Evolutionary conservation across 225 moss, liverwort and hornwort species (phyloP).

Genomic region (Sphagnum tenellum): DNA sequence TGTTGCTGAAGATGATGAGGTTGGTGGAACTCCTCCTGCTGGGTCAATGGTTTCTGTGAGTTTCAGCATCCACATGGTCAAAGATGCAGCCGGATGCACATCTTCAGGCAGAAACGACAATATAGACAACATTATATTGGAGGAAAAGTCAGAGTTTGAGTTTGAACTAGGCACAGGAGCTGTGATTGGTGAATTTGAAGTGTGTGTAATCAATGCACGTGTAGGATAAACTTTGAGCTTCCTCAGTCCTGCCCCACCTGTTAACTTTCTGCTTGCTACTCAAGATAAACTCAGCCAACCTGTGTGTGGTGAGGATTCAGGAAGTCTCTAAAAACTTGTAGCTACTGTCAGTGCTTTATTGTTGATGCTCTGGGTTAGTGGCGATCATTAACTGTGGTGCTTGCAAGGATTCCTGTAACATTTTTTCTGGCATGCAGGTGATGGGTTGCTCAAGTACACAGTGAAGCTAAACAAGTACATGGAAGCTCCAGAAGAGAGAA

Average conservation of each 20-base stretch:
- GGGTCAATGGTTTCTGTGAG: conserved; percentile 65
- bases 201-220: conserved; percentile 45
- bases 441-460: conserved; percentile 40
- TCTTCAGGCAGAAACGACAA: conserved; percentile 3
- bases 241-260: conserved; percentile 31
- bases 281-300: conserved; percentile 15
- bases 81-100: conserved; percentile 11
- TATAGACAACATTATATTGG: conserved; percentile 24
- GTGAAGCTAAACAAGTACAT: conserved; percentile 70
- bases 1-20: conserved; percentile 23
- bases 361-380: too few relatives aligned
- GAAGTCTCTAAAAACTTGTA: too few relatives aligned
- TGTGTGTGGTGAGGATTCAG: conserved; percentile 15
- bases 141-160: conserved; percentile 56
- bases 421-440: too few relatives aligned
- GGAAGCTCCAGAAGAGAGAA: conserved; percentile 84
- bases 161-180: conserved; percentile 86
- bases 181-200: conserved; percentile 59
- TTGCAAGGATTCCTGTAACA: too few relatives aligned
- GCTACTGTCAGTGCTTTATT: too few relatives aligned
- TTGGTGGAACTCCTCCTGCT: conserved; percentile 49
- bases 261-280: conserved; percentile 39
- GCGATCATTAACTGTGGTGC: too few relatives aligned
- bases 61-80: conserved; percentile 43
- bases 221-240: conserved; percentile 63